Base-by-base conservation (phyloP, 2,329 filamentous ascomycete species). In the Colletotrichum eleusines region DNA sequence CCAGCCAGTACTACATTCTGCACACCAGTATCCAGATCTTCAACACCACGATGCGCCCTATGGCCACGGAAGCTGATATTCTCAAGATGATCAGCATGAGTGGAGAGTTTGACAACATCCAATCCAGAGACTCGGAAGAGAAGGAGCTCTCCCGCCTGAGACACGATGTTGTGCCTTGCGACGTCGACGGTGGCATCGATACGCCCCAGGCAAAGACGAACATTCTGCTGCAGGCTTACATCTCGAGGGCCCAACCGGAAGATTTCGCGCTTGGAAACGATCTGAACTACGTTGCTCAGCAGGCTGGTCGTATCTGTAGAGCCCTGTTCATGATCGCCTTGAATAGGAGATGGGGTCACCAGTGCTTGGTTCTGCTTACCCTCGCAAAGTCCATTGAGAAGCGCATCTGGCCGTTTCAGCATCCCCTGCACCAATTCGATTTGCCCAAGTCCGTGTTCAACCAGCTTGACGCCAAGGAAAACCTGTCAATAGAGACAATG, bases 331-430 rank as follows among this genome's bases (percentile, higher is more conserved):
- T 98, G 94, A 95, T 99, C 76, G 95, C 96, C 1, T 84, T 99
- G 62, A 98, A 98, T 80, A 88, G 96, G 70, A 89, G 94, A 74
- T 99, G 96, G 96, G 96, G 97, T 0, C 92, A 97, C 76, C 94
- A 98, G 80, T 99, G 97, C 74, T 86, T 97, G 48, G 94, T 98
- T 1, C 84, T 99, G 40, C 84, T 99, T 53, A 97, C 94, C 0
- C 85, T 99, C 73, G 97, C 95, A 80, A 98, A 98, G 82, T 97
- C 96, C 0, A 98, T 99, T 66, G 97, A 99, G 81, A 97, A 94
- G 81, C 91, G 94, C 69, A 91, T 97, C 14, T 99, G 96, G 96
- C 91, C 95, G 0, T 97, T 94, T 76, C 92, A 97, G 78, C 96
- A 99, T 78, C 96, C 96, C 0, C 90, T 99, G 59, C 92, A 95